Evolutionary conservation across 345 rosid species (phyloP).

Genomic region (Hirschfeldia incana): DNA sequence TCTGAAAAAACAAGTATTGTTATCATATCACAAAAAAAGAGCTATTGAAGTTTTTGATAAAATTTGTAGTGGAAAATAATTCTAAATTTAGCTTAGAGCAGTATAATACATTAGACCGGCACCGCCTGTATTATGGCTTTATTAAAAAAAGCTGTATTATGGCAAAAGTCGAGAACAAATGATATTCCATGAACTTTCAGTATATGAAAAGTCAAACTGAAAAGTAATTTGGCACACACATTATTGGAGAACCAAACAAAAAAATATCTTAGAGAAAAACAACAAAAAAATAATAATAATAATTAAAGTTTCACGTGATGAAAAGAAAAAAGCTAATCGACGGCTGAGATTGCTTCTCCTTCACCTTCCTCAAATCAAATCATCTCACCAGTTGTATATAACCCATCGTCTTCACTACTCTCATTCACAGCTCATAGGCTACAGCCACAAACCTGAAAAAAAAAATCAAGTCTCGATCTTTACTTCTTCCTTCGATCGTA

Average conservation of each 20-base stretch:
- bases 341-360: conserved; percentile 16
- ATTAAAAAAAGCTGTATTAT: too few species aligned
- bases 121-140: too few species aligned
- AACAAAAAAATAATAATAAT: not conserved
- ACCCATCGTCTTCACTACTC: conserved; percentile 17
- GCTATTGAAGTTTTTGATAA: too few species aligned
- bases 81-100: too few species aligned
- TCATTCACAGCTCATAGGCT: not conserved
- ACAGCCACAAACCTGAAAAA: not conserved
- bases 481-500: conserved; percentile 9
- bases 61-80: too few species aligned
- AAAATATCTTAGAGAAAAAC: not conserved
- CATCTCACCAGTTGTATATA: not conserved
- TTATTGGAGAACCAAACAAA: not conserved
- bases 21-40: too few species aligned
- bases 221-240: conserved; percentile 25
- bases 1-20: too few species aligned
- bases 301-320: conserved; percentile 18
- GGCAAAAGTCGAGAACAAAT: not conserved
- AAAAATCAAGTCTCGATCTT: not conserved
- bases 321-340: conserved; percentile 3
- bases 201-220: conserved; percentile 17
- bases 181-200: not conserved
- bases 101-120: too few species aligned
- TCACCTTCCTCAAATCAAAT: not conserved